Percentiles rank a stretch among this genome's conserved stretches.
phyloP scores from a whole-genome alignment of 306 rosid species.

The Corylus avellana region DNA sequence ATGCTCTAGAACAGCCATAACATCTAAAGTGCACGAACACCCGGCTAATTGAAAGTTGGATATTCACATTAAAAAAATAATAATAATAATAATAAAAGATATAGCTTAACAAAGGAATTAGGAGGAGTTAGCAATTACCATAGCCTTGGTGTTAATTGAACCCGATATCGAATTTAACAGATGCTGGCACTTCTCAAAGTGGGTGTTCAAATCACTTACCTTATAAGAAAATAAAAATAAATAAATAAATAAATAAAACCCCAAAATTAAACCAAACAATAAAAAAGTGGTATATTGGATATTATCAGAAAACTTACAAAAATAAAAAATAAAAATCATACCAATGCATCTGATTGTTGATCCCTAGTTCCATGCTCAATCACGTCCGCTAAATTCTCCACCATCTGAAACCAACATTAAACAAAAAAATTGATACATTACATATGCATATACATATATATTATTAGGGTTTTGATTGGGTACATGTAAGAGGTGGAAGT shows the following conservation, averaged over 20 bases:
- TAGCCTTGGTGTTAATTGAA: slow-evolving; percentile 71
- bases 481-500: slow-evolving; percentile 73
- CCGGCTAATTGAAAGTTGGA: neutral
- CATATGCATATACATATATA: neutral
- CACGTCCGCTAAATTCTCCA: slow-evolving; percentile 83
- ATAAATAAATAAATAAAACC: neutral
- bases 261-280: neutral
- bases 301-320: neutral
- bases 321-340: slow-evolving; percentile 11
- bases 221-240: slow-evolving; percentile 26
- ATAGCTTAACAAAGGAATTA: neutral
- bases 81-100: neutral
- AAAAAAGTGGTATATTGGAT: neutral
- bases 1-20: neutral
- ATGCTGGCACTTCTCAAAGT: slow-evolving; percentile 89
- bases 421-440: neutral
- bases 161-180: slow-evolving; percentile 82
- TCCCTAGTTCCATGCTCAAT: slow-evolving; percentile 75
- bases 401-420: slow-evolving; percentile 48
- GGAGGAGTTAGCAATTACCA: slow-evolving; percentile 52
- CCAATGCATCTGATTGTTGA: slow-evolving; percentile 86
- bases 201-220: slow-evolving; percentile 76
- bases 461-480: slow-evolving; percentile 21
- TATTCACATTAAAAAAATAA: neutral
- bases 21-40: neutral